phyloP scores from a whole-genome alignment of 2,329 filamentous ascomycete species.

The Chrysosporium keratinophilum region DNA sequence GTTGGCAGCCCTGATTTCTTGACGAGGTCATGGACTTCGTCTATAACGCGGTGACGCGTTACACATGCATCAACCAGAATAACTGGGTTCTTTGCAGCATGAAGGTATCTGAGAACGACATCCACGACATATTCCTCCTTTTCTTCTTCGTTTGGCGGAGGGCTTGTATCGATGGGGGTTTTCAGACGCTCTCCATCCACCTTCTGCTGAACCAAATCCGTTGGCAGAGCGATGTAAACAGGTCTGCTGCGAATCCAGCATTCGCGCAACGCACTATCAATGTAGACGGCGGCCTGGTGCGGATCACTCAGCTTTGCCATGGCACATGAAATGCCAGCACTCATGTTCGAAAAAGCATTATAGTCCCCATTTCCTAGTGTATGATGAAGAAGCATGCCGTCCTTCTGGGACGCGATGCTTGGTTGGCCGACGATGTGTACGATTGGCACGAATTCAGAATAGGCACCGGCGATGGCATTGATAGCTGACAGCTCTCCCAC shows the following conservation, averaged over 20 bases:
- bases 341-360: slow-evolving; percentile 42
- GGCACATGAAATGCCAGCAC: slow-evolving; percentile 40
- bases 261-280: slow-evolving; percentile 43
- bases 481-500: slow-evolving; percentile 59
- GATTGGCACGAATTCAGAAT: slow-evolving; percentile 60
- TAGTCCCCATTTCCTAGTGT: slow-evolving; percentile 55
- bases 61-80: slow-evolving; percentile 73
- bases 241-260: slow-evolving; percentile 46
- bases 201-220: slow-evolving; percentile 51
- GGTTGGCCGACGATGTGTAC: slow-evolving; percentile 51
- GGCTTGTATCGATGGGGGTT: slow-evolving; percentile 54
- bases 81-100: slow-evolving; percentile 59
- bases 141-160: slow-evolving; percentile 55
- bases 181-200: slow-evolving; percentile 60
- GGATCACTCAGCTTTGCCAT: slow-evolving; percentile 42
- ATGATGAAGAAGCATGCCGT: slow-evolving; percentile 48
- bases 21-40: slow-evolving; percentile 61
- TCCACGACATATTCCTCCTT: slow-evolving; percentile 69
- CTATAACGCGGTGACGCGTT: slow-evolving; percentile 59
- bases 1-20: slow-evolving; percentile 63
- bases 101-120: slow-evolving; percentile 60
- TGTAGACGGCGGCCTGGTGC: slow-evolving; percentile 38
- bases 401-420: slow-evolving; percentile 35
- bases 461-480: slow-evolving; percentile 64
- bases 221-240: slow-evolving; percentile 46